Base-by-base conservation (phyloP, 768 basidiomycete genomes). In the Suillus subaureus region DNA sequence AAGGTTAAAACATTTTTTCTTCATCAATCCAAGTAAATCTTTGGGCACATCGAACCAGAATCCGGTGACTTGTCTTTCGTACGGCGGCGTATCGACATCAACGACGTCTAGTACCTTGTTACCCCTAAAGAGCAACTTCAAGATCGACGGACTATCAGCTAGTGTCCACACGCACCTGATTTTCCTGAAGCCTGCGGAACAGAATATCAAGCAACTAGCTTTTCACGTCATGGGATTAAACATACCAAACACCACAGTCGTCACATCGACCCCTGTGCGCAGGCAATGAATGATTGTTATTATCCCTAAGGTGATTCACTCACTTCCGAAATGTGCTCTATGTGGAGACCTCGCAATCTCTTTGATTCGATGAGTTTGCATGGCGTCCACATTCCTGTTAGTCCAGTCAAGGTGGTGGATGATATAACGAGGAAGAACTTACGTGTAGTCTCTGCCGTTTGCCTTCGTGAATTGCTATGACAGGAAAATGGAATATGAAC, bases 11-110 rank as follows among this genome's bases (percentile, higher is more conserved):
- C 77, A 79, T 68, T 89, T 87, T 13, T 69, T 67, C 15, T 77
- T 75, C 73, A 94, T 79, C n/a, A 88, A 72, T 7, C 81, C 72
- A 56, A 94, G 74, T 26, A 85, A 79, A 0, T 73, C 40, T 31
- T 78, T 79, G 0, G 92, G 89, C 1, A 95, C 79, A 70, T 96
- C 91, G 31, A 96, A 79, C 94, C 94, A 96, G 66, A 88, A 78
- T 1, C 94, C 94, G 1, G 84, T 87, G 1, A 90, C 86, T 64
- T 89, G 85, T 28, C 87, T 87, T 67, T 89, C 84, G 84, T 89
- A 96, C 4, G 91, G 84, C 0, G 90, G 90, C 5, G 88, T 92
- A 49, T 93, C 87, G 39, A 96, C 77, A 68, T 93, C 88, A 16
- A 96, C 90, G 0, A 84, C 79, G 68, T 96, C 94, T 23, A 96